Percentiles rank a stretch among this genome's conserved stretches.
phyloP scores from a whole-genome alignment of 768 basidiomycete genomes.

The Sutorius australiensis region DNA sequence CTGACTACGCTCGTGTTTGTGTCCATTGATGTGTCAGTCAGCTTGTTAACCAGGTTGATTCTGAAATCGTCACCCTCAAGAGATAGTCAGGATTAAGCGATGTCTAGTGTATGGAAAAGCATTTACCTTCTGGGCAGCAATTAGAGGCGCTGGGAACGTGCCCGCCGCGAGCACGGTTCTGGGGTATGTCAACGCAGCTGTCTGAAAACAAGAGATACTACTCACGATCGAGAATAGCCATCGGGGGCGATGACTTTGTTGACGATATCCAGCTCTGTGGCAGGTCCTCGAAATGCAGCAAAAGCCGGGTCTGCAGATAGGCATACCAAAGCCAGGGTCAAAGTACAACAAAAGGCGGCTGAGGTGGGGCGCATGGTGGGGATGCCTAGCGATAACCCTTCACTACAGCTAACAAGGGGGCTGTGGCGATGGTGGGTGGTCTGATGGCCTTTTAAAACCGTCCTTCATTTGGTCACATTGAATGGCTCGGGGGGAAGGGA shows the following conservation, averaged over 20 bases:
- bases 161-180: constrained; percentile 43
- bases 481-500: too few species aligned
- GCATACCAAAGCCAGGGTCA: not conserved
- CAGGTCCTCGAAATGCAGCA: constrained; percentile 12
- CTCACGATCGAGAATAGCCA: constrained; percentile 40
- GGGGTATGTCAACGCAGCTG: not conserved
- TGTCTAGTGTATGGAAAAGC: not conserved
- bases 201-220: not conserved
- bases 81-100: not conserved
- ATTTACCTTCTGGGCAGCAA: constrained; percentile 36
- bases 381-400: not conserved
- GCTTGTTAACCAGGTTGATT: constrained; percentile 43
- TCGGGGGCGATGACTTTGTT: constrained; percentile 45
- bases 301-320: not conserved
- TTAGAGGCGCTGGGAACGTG: constrained; percentile 43
- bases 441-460: not conserved
- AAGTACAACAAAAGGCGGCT: not conserved
- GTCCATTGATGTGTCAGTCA: constrained; percentile 38
- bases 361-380: not conserved
- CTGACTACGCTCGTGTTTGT: constrained; percentile 23
- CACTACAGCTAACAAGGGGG: not conserved
- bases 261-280: constrained; percentile 32
- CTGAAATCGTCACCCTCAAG: constrained; percentile 36
- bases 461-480: not conserved
- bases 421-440: not conserved